phyloP scores from a whole-genome alignment of 1,284 basidiomycete genomes.

The Ganoderma multipileum region DNA sequence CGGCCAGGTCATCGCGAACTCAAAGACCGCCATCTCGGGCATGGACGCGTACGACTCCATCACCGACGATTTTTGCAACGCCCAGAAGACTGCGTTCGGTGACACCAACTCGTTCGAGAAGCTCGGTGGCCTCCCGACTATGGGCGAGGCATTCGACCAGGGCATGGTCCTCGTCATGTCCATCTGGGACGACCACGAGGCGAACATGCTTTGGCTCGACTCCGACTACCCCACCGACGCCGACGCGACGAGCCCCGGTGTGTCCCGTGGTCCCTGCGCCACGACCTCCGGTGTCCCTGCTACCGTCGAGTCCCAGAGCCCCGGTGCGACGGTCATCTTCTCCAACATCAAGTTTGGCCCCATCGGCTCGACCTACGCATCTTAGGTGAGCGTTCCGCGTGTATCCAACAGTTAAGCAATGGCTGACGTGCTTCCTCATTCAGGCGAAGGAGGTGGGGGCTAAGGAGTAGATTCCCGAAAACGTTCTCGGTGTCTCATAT shows the following conservation, averaged over 20 bases:
- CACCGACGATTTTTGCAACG: constrained; percentile 46
- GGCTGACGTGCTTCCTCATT: neutral
- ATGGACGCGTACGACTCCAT: constrained; percentile 46
- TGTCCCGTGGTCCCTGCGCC: constrained; percentile 59
- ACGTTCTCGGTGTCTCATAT: neutral
- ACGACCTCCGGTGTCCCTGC: constrained; percentile 54
- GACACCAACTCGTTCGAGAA: constrained; percentile 45
- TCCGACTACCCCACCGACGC: constrained; percentile 55
- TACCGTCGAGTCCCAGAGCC: constrained; percentile 49
- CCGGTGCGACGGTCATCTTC: constrained; percentile 54
- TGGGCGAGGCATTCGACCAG: constrained; percentile 50
- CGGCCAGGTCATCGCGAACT: constrained; percentile 58
- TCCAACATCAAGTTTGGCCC: constrained; percentile 65
- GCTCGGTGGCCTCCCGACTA: constrained; percentile 46
- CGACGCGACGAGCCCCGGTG: constrained; percentile 51
- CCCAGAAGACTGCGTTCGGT: constrained; percentile 46
- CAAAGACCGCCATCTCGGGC: constrained; percentile 50
- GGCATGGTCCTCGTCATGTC: constrained; percentile 64
- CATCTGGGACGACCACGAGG: constrained; percentile 64
- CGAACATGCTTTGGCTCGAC: constrained; percentile 69
- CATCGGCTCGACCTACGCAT: constrained; percentile 54
- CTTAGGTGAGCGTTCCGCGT: constrained; percentile 16
- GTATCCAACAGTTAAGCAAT: neutral
- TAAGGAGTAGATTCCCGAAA: neutral
- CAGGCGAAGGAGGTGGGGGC: neutral